Conservation (phyloP, 306 rosid genomes). For the Potentilla sterilis region DNA sequence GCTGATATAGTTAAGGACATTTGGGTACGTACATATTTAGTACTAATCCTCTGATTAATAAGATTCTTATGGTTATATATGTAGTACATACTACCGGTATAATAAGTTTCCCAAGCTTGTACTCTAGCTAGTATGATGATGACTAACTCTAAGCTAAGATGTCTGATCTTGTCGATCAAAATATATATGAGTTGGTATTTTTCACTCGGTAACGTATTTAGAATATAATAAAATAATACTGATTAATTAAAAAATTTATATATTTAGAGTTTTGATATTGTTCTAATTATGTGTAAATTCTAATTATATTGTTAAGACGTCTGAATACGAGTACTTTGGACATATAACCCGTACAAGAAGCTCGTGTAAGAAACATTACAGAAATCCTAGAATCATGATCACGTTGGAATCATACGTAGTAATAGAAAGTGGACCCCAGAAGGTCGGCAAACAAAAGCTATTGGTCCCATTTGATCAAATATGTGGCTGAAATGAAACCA, state of each 20-base stretch:
- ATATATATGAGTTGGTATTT: not conserved
- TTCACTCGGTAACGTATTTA: no score
- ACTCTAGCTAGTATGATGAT: not conserved
- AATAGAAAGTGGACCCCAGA: not conserved
- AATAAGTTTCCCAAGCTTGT: not conserved
- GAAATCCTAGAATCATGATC: not conserved
- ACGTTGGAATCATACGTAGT: not conserved
- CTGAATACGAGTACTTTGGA: no score
- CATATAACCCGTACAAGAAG: no score
- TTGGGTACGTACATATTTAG: conserved; percentile 5
- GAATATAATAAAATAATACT: no score
- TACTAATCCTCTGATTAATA: not conserved
- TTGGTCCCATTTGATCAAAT: not conserved
- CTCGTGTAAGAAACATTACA: not conserved
- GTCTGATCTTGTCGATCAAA: not conserved
- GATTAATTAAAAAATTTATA: no score
- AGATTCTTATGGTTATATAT: not conserved
- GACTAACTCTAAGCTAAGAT: not conserved
- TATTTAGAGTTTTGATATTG: no score
- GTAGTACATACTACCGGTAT: not conserved
- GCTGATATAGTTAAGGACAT: not conserved
- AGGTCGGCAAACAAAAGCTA: not conserved
- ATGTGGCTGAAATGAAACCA: conserved; percentile 1
- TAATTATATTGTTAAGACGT: no score
- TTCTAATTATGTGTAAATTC: no score